These are phyloP conservation scores for Pichia gijzeniarum DNA, from an alignment of 805 yeast species.

Conservation along the genomic window DNA sequence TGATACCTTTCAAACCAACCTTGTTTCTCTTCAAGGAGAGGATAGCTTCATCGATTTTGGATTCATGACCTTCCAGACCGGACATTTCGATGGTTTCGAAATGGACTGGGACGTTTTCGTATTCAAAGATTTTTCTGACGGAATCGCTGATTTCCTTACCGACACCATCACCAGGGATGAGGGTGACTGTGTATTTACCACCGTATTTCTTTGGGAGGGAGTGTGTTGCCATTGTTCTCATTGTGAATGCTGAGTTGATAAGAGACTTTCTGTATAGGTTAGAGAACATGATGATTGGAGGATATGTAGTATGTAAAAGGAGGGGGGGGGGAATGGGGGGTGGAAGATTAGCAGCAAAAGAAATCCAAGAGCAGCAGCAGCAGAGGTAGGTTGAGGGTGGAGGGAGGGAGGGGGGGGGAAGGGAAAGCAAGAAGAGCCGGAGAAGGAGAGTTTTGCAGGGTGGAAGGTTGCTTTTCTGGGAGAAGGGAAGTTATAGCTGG, in stretches of 20 bases:
- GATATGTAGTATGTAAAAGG: neutral
- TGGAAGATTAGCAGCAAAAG: no score
- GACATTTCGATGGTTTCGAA: constrained; percentile 81
- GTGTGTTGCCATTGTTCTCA: constrained; percentile 29
- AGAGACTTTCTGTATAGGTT: constrained; percentile 18
- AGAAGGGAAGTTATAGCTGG: no score
- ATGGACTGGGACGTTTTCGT: constrained; percentile 86
- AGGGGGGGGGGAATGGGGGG: neutral
- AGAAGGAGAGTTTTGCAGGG: no score
- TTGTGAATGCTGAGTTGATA: constrained; percentile 13
- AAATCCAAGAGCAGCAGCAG: no score
- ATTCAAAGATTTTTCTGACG: constrained; percentile 81
- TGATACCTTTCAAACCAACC: constrained; percentile 93
- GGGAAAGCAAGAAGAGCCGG: neutral
- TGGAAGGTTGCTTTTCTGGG: no score
- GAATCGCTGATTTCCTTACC: constrained; percentile 95
- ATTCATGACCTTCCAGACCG: constrained; percentile 42
- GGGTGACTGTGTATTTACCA: constrained; percentile 87
- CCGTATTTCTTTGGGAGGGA: constrained; percentile 85
- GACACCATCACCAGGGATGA: constrained; percentile 97
- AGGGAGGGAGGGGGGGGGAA: neutral
- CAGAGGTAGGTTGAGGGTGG: neutral
- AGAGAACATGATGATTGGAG: constrained; percentile 21
- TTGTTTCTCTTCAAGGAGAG: constrained; percentile 90
- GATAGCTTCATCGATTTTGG: constrained; percentile 72